phyloP scores from a whole-genome alignment of 768 basidiomycete species.

The Boletus sp. region DNA sequence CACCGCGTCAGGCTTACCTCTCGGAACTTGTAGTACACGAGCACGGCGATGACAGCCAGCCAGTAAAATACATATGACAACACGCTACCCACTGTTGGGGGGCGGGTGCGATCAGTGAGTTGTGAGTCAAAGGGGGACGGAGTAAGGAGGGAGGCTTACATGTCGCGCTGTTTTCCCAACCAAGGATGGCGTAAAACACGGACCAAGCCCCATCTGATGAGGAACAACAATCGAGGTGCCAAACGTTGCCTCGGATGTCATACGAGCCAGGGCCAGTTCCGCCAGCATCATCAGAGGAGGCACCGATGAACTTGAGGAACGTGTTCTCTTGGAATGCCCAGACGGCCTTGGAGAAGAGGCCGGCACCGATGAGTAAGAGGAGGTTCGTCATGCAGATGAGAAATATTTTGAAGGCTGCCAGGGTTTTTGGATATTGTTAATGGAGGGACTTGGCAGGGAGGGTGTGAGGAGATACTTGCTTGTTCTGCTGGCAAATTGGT shows the following conservation, averaged over 20 bases:
- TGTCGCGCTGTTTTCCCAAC: conserved; percentile 85
- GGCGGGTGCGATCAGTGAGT: not conserved
- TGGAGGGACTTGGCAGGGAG: not conserved
- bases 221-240: conserved; percentile 83
- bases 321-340: conserved; percentile 67
- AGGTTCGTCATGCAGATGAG: conserved; percentile 89
- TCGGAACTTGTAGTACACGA: conserved; percentile 65
- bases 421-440: not conserved
- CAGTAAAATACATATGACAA: conserved; percentile 93
- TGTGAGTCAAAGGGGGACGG: not conserved
- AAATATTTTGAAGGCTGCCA: conserved; percentile 75
- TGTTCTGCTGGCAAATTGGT: conserved; percentile 71
- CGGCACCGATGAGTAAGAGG: conserved; percentile 89
- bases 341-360: conserved; percentile 80
- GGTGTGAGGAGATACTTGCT: conserved; percentile 40
- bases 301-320: conserved; percentile 68
- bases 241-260: conserved; percentile 77
- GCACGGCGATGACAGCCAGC: conserved; percentile 68
- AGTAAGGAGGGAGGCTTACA: conserved; percentile 40
- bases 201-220: conserved; percentile 67
- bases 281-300: conserved; percentile 60
- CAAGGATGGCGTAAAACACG: conserved; percentile 81
- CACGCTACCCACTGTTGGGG: conserved; percentile 60
- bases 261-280: conserved; percentile 85
- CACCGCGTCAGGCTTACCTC: conserved; percentile 36